These are phyloP conservation scores for Ascochyta fabae DNA, from an alignment of 2,329 filamentous ascomycete genomes.

Conservation along the genomic window DNA sequence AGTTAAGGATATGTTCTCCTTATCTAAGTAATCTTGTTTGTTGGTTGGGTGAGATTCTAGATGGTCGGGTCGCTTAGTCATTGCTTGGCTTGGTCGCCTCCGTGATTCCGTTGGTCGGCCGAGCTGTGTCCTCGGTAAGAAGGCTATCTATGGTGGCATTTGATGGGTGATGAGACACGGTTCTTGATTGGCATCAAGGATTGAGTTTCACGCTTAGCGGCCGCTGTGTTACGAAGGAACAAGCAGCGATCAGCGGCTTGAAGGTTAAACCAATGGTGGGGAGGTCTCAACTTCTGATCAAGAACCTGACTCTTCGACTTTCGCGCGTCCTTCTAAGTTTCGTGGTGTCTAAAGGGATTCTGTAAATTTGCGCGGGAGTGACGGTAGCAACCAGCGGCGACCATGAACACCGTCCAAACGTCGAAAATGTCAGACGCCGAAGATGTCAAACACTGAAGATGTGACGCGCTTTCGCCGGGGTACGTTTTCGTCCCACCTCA, in stretches of 20 bases:
- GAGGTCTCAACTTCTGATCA: not conserved
- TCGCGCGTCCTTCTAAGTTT: too few relatives aligned
- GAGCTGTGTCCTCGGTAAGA: too few relatives aligned
- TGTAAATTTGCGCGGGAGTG: not conserved
- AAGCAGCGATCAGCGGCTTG: not conserved
- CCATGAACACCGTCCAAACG: not conserved
- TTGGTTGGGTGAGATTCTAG: too few relatives aligned
- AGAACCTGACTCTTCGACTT: not conserved
- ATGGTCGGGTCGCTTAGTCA: too few relatives aligned
- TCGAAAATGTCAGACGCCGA: not conserved
- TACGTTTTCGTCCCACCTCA: not conserved
- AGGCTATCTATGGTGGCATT: not conserved
- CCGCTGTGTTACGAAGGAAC: not conserved
- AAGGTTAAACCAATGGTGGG: not conserved
- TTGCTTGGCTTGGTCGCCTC: too few relatives aligned
- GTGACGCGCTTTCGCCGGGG: constrained; percentile 3
- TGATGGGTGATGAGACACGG: not conserved
- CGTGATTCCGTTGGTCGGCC: too few relatives aligned
- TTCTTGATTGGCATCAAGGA: not conserved
- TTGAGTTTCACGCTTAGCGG: not conserved
- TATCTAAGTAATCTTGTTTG: too few relatives aligned
- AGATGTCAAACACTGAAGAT: not conserved
- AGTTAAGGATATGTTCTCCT: too few relatives aligned
- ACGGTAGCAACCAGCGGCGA: not conserved
- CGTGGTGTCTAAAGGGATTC: not conserved